Base-by-base conservation (phyloP, 179 eudicot genomes). In the Spinacia oleracea region DNA sequence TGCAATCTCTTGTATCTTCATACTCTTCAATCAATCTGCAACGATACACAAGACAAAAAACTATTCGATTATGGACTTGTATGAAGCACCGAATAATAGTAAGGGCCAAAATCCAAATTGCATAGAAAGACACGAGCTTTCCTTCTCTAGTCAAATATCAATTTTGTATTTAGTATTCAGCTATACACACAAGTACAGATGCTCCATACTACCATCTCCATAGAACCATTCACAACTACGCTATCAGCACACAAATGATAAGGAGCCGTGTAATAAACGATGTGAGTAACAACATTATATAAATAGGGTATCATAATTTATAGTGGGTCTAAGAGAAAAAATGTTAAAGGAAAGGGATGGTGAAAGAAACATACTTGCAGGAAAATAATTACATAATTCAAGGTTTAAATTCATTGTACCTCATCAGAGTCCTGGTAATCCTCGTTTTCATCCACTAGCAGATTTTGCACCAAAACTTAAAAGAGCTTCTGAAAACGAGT, bases 391-490 rank as follows among this genome's bases (percentile, higher is more conserved):
- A 11, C 48, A 9, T 7, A 53, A 64, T 50, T 35, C 34, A n/a
- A 53, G 70, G 59, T 46, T 51, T 29, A 27, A 34, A 62, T 2
- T 46, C 6, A 68, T 12, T 27, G 38, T 84, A 91, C 93, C 94
- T 90, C 89, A 64, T 89, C 88, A 68, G 87, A 81, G 35, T 77
- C 73, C 38, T 84, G 82, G 67, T 74, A 67, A 69, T 80, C 83
- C 42, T 89, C 91, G 40, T 87, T 86, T 73, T 90, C 94, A 86
- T 93, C 98, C 79, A 73, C 92, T 90, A 80, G 91, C 86, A 42
- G 98, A 95, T 75, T 85, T 88, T 29, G 98, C 98, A 78, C 98
- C 98, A 78, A 93, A 95, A 81, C 93, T 81, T 79, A 95, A 76
- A 72, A 95, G 97, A 73, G 97, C 89, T 89, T 95, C 98, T 4